phyloP scores from a whole-genome alignment of 1,284 basidiomycete species.

The Fomitiporia mediterranea region DNA sequence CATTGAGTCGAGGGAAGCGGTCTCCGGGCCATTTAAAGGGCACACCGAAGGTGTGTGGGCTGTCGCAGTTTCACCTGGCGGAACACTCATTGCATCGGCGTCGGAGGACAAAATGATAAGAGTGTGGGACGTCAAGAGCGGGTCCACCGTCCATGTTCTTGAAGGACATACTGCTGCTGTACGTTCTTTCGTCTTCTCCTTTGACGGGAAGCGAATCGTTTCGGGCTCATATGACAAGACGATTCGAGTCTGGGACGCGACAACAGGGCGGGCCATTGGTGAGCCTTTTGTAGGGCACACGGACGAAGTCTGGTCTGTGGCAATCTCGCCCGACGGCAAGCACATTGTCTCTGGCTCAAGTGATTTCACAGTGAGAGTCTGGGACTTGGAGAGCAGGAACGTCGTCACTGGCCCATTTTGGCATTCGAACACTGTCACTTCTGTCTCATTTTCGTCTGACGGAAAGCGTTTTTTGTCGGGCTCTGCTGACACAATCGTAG shows the following conservation, averaged over 20 bases:
- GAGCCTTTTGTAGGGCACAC: not conserved
- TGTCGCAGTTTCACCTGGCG: slow-evolving; percentile 5
- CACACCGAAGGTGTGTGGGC: not conserved
- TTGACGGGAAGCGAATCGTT: not conserved
- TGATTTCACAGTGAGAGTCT: slow-evolving; percentile 18
- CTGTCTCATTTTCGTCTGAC: slow-evolving; percentile 15
- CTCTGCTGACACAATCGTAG: too few species aligned
- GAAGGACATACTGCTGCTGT: not conserved
- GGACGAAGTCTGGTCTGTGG: not conserved
- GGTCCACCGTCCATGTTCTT: not conserved
- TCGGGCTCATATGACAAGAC: not conserved
- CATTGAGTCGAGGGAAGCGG: not conserved
- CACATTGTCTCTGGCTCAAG: slow-evolving; percentile 19
- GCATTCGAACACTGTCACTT: slow-evolving; percentile 5
- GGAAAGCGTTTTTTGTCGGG: too few species aligned
- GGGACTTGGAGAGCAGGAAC: slow-evolving; percentile 16
- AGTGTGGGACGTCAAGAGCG: slow-evolving; percentile 8
- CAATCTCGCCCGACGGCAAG: slow-evolving; percentile 5
- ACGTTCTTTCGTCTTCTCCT: not conserved
- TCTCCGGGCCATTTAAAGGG: not conserved
- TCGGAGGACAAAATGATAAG: not conserved
- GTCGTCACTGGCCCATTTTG: not conserved
- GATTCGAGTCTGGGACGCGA: not conserved
- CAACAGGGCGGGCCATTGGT: not conserved
- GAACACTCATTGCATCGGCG: slow-evolving; percentile 6